Conservation (phyloP, 805 yeast genomes). For the Ogataea minuta region DNA sequence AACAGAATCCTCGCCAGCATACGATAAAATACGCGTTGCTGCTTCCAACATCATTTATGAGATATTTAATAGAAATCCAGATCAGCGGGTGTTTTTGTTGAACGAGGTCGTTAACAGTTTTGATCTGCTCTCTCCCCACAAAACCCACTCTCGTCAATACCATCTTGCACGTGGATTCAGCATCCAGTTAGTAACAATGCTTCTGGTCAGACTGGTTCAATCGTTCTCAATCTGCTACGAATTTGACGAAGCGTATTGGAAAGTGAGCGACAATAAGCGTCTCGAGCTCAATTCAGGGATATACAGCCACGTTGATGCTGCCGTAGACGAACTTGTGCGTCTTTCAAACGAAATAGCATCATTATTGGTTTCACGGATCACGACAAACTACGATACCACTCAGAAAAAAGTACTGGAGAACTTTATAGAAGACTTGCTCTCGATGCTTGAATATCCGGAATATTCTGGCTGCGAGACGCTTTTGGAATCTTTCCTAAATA, state of each 20-base stretch:
- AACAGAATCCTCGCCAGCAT: slow-evolving; percentile 28
- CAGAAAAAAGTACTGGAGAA: slow-evolving; percentile 45
- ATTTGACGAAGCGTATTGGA: slow-evolving; percentile 28
- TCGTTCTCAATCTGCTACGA: slow-evolving; percentile 15
- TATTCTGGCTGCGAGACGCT: slow-evolving; percentile 61
- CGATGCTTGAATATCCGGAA: slow-evolving; percentile 50
- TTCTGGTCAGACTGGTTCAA: slow-evolving; percentile 45
- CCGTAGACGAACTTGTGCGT: slow-evolving; percentile 8
- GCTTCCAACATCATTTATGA: slow-evolving; percentile 33
- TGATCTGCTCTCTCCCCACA: slow-evolving; percentile 47
- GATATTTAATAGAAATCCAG: slow-evolving; percentile 41
- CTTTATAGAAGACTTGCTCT: slow-evolving; percentile 54
- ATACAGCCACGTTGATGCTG: slow-evolving; percentile 9
- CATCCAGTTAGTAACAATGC: slow-evolving; percentile 48
- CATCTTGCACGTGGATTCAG: slow-evolving; percentile 43
- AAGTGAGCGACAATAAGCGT: slow-evolving; percentile 12
- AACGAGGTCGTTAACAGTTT: slow-evolving; percentile 56
- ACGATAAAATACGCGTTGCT: slow-evolving; percentile 28
- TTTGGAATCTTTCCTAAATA: slow-evolving; percentile 43
- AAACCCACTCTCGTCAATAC: slow-evolving; percentile 41
- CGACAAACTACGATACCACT: slow-evolving; percentile 32
- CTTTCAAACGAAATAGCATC: slow-evolving; percentile 33
- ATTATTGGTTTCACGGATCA: slow-evolving; percentile 29
- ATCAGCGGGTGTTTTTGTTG: slow-evolving; percentile 60
- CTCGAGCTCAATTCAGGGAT: slow-evolving; percentile 13